These are phyloP conservation scores for Chlorella sp. DNA, from an alignment of 139 green algal genomes.

Conservation along the genomic window DNA sequence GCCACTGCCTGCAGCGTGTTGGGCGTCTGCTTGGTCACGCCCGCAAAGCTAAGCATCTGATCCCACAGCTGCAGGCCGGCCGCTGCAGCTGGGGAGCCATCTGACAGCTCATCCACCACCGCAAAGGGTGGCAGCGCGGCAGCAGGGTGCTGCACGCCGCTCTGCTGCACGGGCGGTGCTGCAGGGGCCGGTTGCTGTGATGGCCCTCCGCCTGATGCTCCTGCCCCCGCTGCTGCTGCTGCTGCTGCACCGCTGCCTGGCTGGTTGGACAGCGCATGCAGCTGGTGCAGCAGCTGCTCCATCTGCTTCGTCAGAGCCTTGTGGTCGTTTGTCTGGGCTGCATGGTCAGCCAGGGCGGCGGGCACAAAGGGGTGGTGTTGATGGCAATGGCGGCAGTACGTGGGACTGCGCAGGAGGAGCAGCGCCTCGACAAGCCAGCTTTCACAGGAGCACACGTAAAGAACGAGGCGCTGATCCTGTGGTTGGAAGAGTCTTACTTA, in stretches of 20 bases:
- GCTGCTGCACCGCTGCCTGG: neutral
- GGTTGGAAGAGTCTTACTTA: no score
- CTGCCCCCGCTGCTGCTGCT: neutral
- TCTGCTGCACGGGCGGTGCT: neutral
- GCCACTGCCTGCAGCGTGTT: conserved; percentile 49
- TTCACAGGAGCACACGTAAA: neutral
- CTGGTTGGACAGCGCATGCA: conserved; percentile 59
- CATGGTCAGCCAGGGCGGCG: neutral
- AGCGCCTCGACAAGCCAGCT: no score
- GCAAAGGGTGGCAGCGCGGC: conserved; percentile 68
- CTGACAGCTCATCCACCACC: conserved; percentile 80
- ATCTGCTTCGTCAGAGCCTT: conserved; percentile 72
- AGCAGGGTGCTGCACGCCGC: neutral
- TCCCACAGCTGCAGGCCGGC: conserved; percentile 77
- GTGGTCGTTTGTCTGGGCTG: conserved; percentile 86
- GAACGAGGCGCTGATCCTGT: no score
- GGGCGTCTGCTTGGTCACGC: conserved; percentile 35
- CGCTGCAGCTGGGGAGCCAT: conserved; percentile 65
- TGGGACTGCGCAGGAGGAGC: no score
- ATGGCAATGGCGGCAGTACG: neutral
- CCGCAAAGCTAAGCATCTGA: conserved; percentile 68
- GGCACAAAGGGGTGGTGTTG: neutral
- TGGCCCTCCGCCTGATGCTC: neutral
- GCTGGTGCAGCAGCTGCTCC: conserved; percentile 64
- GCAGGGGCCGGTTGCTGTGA: neutral